Percentiles rank a stretch among this genome's conserved stretches.
Evolutionary conservation across 2,329 filamentous ascomycete species (phyloP).

Genomic region (Venturia aucupariae): DNA sequence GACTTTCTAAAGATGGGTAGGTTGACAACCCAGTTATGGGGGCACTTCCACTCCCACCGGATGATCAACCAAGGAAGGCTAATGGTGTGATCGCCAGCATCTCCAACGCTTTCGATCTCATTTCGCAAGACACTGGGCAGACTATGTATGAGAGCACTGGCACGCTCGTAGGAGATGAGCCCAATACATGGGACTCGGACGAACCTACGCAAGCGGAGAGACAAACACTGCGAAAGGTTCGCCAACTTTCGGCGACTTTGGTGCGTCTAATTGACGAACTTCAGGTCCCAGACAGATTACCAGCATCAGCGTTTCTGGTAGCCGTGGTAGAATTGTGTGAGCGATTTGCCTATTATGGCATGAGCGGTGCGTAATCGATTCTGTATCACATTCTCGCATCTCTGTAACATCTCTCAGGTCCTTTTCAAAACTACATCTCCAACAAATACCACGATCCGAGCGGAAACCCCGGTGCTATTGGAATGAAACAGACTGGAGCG

Average conservation of each 20-base stretch:
- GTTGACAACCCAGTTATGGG: background rate
- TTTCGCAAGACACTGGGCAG: background rate
- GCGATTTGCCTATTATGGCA: conserved; percentile 39
- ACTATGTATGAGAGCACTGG: conserved; percentile 3
- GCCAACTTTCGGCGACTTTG: background rate
- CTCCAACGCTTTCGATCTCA: background rate
- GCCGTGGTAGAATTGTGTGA: conserved; percentile 43
- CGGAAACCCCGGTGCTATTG: conserved; percentile 15
- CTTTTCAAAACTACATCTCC: conserved; percentile 42
- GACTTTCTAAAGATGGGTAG: conserved; percentile 7
- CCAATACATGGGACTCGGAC: conserved; percentile 8
- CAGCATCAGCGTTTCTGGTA: conserved; percentile 38
- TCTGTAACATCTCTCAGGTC: conserved; percentile 19
- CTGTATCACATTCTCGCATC: background rate
- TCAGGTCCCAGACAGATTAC: conserved; percentile 35
- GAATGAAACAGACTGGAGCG: conserved; percentile 32
- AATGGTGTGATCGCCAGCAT: background rate
- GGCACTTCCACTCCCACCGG: background rate
- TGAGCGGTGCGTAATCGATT: conserved; percentile 24
- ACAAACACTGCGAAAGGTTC: conserved; percentile 22
- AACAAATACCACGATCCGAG: conserved; percentile 27
- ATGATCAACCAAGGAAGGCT: background rate
- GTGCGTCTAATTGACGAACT: background rate
- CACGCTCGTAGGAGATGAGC: background rate
- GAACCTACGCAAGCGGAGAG: conserved; percentile 11